Evolutionary conservation across 768 basidiomycete genomes (phyloP).

Genomic region (Termitomyces sp.): DNA sequence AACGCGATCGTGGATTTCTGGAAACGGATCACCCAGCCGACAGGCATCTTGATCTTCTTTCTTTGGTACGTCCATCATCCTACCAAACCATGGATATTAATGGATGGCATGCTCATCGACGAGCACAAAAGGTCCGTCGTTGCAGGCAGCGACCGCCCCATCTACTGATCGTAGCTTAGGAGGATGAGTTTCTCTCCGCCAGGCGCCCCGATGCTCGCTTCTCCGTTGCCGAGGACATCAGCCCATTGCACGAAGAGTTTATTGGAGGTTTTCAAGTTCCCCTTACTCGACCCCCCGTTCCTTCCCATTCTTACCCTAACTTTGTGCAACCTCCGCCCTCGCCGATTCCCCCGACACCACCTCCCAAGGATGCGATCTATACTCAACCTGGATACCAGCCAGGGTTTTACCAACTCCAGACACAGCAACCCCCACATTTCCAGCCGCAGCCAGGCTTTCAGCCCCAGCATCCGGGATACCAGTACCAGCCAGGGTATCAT

Average conservation of each 20-base stretch:
- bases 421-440: not conserved
- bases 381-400: constrained; percentile 16
- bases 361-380: constrained; percentile 43
- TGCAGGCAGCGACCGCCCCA: not conserved
- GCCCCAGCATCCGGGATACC: constrained; percentile 11
- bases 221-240: constrained; percentile 52
- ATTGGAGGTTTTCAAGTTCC: constrained; percentile 51
- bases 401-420: not conserved
- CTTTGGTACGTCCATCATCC: constrained; percentile 4
- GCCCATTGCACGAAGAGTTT: constrained; percentile 59
- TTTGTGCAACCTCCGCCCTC: constrained; percentile 29
- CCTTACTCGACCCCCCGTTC: constrained; percentile 32
- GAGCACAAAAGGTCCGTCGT: constrained; percentile 50
- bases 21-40: constrained; percentile 10
- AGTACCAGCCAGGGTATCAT: constrained; percentile 15
- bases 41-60: not conserved
- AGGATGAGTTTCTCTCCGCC: constrained; percentile 28
- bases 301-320: constrained; percentile 28
- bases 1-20: not conserved
- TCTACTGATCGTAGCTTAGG: constrained; percentile 20
- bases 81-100: constrained; percentile 58
- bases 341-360: constrained; percentile 43
- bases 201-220: constrained; percentile 42
- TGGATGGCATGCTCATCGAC: constrained; percentile 72
- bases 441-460: constrained; percentile 10